Evolutionary conservation across 2,329 filamentous ascomycete species (phyloP).

Genomic region (Claviceps arundinis): DNA sequence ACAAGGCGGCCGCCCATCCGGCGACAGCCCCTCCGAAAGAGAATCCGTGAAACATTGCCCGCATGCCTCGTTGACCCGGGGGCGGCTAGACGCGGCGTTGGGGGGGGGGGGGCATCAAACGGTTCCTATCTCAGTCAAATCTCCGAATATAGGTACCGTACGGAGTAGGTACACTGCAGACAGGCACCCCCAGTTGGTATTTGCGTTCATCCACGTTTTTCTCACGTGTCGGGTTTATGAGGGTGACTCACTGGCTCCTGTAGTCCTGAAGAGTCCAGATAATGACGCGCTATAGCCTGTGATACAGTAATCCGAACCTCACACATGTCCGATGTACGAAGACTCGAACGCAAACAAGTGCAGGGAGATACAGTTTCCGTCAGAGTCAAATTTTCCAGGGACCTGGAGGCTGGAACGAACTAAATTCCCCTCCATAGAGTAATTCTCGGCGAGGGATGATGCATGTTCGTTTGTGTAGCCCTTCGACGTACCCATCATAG

Average conservation of each 20-base stretch:
- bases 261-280: neutral
- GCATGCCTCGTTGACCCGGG: neutral
- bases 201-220: neutral
- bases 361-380: too few species aligned
- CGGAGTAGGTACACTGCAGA: neutral
- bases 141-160: neutral
- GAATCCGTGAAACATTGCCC: too few species aligned
- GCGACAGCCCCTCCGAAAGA: too few species aligned
- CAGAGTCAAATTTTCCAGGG: too few species aligned
- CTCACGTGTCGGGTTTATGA: neutral
- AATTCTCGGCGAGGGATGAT: too few species aligned
- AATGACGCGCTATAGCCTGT: neutral
- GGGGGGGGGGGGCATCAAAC: neutral
- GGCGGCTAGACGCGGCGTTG: neutral
- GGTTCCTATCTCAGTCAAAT: neutral
- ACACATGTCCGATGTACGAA: neutral
- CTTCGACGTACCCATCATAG: too few species aligned
- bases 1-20: too few species aligned
- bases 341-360: too few species aligned
- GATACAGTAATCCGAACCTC: neutral
- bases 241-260: neutral
- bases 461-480: too few species aligned
- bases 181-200: neutral
- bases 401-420: too few species aligned
- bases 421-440: too few species aligned